Evolutionary conservation across 169 alveolate genomes (phyloP).

Genomic region (Miamiensis avidus): DNA sequence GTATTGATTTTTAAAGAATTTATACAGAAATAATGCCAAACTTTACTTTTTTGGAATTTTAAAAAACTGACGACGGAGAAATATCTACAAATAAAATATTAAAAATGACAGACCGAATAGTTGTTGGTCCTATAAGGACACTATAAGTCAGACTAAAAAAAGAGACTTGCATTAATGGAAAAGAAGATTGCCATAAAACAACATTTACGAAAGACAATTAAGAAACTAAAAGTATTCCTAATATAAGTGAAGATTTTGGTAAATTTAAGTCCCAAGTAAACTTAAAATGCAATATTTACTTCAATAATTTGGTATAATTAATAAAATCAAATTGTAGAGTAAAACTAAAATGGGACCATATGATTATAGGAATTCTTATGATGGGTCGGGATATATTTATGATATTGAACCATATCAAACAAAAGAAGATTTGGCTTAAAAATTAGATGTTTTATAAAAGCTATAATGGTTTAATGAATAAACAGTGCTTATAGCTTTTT

Average conservation of each 20-base stretch:
- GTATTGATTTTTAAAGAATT: too few species aligned
- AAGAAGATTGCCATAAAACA: too few species aligned
- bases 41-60: neutral
- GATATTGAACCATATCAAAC: neutral
- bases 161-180: too few species aligned
- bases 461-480: neutral
- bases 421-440: neutral
- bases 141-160: too few species aligned
- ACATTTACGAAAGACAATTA: too few species aligned
- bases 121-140: neutral
- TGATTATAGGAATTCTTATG: neutral
- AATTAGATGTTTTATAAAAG: neutral
- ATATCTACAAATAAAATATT: neutral
- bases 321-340: too few species aligned
- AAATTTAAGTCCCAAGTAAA: too few species aligned
- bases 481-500: neutral
- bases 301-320: too few species aligned
- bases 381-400: neutral
- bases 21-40: neutral
- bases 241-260: neutral
- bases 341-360: neutral
- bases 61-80: neutral
- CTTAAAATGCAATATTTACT: too few species aligned
- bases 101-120: neutral
- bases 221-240: neutral